These are phyloP conservation scores for Melaleuca alternifolia DNA, from an alignment of 345 rosid genomes.

Conservation along the genomic window DNA sequence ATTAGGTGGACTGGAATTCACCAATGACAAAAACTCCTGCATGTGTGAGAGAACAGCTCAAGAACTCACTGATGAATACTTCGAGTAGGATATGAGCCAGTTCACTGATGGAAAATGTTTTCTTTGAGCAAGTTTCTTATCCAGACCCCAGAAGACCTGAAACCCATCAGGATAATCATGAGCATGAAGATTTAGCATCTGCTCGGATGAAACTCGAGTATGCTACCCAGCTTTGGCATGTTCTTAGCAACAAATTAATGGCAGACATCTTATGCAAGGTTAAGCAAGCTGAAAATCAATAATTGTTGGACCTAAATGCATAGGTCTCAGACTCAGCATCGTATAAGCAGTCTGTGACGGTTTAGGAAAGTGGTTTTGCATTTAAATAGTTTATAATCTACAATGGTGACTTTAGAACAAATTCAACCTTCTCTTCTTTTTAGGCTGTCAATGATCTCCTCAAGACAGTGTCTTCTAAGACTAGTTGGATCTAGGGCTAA, in stretches of 20 bases:
- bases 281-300: background rate
- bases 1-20: background rate
- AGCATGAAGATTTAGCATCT: background rate
- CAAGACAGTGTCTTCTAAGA: background rate
- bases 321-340: background rate
- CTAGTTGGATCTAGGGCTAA: background rate
- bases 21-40: background rate
- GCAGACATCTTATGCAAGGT: background rate
- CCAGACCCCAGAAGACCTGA: conserved; percentile 99
- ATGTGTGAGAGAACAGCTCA: background rate
- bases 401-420: background rate
- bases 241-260: background rate
- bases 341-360: background rate
- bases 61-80: conserved; percentile 73
- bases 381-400: background rate
- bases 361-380: background rate
- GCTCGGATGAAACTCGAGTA: background rate
- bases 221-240: background rate
- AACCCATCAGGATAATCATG: background rate
- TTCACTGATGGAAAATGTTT: conserved; percentile 99
- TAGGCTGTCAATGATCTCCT: background rate
- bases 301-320: background rate
- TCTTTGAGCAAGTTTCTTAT: conserved; percentile 99
- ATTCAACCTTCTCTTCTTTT: background rate
- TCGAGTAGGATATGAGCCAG: conserved; percentile 99